phyloP scores from a whole-genome alignment of 305 asterid species.

The Rubia occidens region DNA sequence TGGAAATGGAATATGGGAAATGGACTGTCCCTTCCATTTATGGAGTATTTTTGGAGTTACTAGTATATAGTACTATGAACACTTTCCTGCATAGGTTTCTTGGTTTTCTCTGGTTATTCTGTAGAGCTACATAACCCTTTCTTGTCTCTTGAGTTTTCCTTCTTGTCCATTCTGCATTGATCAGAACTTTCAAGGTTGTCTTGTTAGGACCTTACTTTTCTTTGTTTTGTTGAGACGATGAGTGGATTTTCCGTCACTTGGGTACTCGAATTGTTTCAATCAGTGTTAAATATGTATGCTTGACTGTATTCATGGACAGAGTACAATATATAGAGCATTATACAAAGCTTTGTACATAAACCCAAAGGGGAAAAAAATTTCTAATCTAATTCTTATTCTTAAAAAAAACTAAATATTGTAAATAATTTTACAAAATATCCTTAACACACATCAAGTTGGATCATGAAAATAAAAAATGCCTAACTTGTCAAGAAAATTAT shows the following conservation, averaged over 20 bases:
- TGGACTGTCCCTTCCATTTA: neutral
- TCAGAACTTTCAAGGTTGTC: neutral
- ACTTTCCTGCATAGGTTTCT: neutral
- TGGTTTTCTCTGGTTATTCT: conserved; percentile 9
- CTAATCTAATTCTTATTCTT: no score
- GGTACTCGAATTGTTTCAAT: no score
- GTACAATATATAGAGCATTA: no score
- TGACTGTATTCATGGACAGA: no score
- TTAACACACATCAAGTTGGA: no score
- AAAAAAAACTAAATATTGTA: no score
- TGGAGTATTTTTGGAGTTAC: neutral
- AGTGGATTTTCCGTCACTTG: neutral
- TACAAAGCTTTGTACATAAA: no score
- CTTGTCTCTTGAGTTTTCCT: neutral
- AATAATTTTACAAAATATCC: no score
- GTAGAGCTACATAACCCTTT: neutral
- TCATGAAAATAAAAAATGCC: no score
- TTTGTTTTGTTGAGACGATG: neutral
- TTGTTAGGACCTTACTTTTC: neutral
- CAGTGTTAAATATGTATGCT: no score
- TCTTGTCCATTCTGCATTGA: neutral
- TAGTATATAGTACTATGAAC: neutral
- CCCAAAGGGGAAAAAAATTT: no score
- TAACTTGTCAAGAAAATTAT: no score
- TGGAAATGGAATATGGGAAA: neutral